A percentile compares a stretch with the other conserved stretches of the same genome.
Conservation (phyloP, 2,329 filamentous ascomycete species). For the Ceratocystiopsis brevicomis region DNA sequence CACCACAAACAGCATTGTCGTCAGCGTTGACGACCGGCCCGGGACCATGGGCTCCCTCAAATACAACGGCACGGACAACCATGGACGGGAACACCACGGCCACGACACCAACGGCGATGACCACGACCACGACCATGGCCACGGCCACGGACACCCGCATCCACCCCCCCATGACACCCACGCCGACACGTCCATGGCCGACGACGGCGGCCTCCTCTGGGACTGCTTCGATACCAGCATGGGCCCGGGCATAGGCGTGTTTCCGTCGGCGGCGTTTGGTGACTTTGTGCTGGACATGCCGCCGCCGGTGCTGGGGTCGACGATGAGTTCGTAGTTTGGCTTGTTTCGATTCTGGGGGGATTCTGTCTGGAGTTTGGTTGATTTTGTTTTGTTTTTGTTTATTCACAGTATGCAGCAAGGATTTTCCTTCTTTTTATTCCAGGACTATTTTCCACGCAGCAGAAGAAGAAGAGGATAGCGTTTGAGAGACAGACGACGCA, state of each 20-base stretch:
- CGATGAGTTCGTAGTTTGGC: too few relatives aligned
- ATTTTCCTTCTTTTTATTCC: too few relatives aligned
- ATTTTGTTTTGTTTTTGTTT: too few relatives aligned
- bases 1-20: neutral
- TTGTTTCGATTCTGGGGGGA: too few relatives aligned
- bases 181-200: neutral
- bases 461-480: too few relatives aligned
- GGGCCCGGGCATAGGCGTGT: conserved; percentile 1
- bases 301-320: neutral
- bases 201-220: neutral
- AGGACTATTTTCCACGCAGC: too few relatives aligned
- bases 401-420: too few relatives aligned
- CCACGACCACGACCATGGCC: neutral
- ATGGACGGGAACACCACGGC: neutral
- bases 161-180: neutral
- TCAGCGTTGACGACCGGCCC: neutral
- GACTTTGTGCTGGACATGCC: conserved; percentile 1
- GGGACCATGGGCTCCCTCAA: too few relatives aligned
- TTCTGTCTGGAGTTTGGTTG: neutral
- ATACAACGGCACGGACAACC: too few relatives aligned
- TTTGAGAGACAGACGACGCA: too few relatives aligned
- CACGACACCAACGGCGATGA: neutral
- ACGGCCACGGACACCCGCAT: neutral
- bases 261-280: neutral
- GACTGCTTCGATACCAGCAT: conserved; percentile 1